Evolutionary conservation across 2,329 filamentous ascomycete genomes (phyloP).

Genomic region (Cladophialophora carrionii): DNA sequence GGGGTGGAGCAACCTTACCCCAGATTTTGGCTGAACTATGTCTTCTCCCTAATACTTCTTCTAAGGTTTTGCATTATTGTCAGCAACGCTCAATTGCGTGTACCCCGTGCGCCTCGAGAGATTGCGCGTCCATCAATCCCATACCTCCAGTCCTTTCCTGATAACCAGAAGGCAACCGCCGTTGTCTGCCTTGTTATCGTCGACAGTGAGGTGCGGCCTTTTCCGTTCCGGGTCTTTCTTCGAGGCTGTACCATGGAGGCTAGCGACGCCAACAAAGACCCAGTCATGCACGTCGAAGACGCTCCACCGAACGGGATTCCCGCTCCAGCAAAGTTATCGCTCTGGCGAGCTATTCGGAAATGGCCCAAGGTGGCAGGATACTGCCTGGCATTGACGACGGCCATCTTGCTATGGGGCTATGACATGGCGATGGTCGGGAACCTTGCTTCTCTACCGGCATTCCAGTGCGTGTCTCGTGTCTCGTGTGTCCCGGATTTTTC

Average conservation of each 20-base stretch:
- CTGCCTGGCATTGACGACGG: conserved; percentile 23
- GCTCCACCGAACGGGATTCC: neutral
- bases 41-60: neutral
- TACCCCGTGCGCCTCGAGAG: neutral
- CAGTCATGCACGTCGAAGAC: conserved; percentile 3
- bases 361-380: conserved; percentile 30
- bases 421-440: conserved; percentile 43
- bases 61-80: neutral
- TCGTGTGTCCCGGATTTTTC: neutral
- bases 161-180: neutral
- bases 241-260: neutral
- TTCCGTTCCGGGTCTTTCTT: neutral
- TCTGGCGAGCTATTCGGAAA: conserved; percentile 23
- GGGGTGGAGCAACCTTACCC: neutral
- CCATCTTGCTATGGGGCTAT: conserved; percentile 43
- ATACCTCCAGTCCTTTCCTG: neutral
- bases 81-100: neutral
- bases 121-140: neutral
- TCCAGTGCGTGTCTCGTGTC: conserved; percentile 32
- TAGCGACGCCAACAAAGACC: neutral
- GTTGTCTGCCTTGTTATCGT: neutral
- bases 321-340: conserved; percentile 2
- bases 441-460: conserved; percentile 40
- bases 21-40: conserved; percentile 1
- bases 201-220: neutral